Evolutionary conservation across 2,329 filamentous ascomycete species (phyloP), one percentile per base, ranked within the genome.

Genomic region (Cercospora canescens): DNA sequence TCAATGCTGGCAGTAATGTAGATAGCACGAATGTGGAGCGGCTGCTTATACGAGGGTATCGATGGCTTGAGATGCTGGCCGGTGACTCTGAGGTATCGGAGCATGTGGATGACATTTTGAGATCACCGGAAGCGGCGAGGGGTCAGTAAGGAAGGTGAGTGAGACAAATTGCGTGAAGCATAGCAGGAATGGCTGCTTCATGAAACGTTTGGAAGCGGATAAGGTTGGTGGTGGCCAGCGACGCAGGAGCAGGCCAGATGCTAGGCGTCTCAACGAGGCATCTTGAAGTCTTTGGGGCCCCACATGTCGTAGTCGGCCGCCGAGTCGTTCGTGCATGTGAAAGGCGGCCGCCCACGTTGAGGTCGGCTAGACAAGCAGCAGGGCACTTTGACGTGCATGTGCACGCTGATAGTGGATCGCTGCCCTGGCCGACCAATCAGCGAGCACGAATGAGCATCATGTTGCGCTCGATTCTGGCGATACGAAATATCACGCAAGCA

Each of bases 1-100:
- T 78, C 4, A 85, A 79, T 1, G 80, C 78, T 4, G 86, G 86
- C 7, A 88, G 81, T 64, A 88, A 81, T 6, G 82, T 80, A 74
- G 85, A 86, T 16, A 88, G 78, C 66, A 83, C 82, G 24, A 83
- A 84, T 54, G 81, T 64, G 55, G 59, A 57, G 21, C 55, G 57
- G 45, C 30, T 26, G 58, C 48, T 54, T 24, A 32, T 28, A 21
- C 52, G 63, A 34, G 48, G 30, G 14, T 39, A 54, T 30, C 61
- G 32, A 35, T 56, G 50, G 41, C 48, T 34, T 28, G 48, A 48
- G 35, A 30, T n/a, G 26, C 50, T 21, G 18, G 63, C 55, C 37
- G 32, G 35, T 35, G 52, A 39, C 14, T 45, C 32, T 32, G 64
- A 52, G 18, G 64, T 39, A n/a, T 28, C 34, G 14, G 55, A 60